Conservation (phyloP, 257 asterid genomes). For the Ophiorrhiza pumila region DNA sequence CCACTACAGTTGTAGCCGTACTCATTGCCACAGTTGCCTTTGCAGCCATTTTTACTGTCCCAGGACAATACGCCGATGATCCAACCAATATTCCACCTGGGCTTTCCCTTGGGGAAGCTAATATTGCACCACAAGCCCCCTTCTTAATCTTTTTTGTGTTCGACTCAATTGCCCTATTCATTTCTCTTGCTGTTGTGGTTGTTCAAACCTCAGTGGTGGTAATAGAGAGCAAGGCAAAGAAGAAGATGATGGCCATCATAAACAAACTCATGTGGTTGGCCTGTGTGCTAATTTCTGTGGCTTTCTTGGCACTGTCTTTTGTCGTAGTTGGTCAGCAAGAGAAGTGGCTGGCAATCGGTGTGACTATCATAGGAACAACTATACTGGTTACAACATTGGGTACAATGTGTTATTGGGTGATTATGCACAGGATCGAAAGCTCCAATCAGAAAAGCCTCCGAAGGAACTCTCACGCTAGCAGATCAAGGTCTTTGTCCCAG, state of each 20-base stretch:
- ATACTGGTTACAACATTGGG: slow-evolving; percentile 49
- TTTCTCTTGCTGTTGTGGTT: slow-evolving; percentile 50
- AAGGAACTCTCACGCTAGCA: slow-evolving; percentile 32
- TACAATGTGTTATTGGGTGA: slow-evolving; percentile 52
- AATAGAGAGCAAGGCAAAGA: slow-evolving; percentile 51
- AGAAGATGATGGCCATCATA: slow-evolving; percentile 54
- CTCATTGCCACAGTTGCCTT: slow-evolving; percentile 53
- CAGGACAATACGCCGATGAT: slow-evolving; percentile 45
- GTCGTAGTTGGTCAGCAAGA: slow-evolving; percentile 42
- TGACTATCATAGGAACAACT: slow-evolving; percentile 44
- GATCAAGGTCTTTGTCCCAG: slow-evolving; percentile 41
- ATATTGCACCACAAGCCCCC: slow-evolving; percentile 33
- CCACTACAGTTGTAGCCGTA: slow-evolving; percentile 51
- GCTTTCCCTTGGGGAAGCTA: slow-evolving; percentile 47
- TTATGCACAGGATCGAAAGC: slow-evolving; percentile 39
- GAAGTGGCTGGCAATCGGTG: slow-evolving; percentile 45
- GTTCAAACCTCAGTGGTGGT: slow-evolving; percentile 51
- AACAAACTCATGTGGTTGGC: slow-evolving; percentile 60
- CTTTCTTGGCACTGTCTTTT: slow-evolving; percentile 41
- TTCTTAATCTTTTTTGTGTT: slow-evolving; percentile 41
- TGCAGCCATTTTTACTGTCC: slow-evolving; percentile 47
- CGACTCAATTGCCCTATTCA: slow-evolving; percentile 46
- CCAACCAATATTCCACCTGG: slow-evolving; percentile 33
- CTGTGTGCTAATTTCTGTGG: slow-evolving; percentile 42
- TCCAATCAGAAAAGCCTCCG: slow-evolving; percentile 32